A percentile compares a stretch with the other conserved stretches of the same genome.
Conservation (phyloP, 2,329 filamentous ascomycete genomes). For the Aspergillus chevalieri region DNA sequence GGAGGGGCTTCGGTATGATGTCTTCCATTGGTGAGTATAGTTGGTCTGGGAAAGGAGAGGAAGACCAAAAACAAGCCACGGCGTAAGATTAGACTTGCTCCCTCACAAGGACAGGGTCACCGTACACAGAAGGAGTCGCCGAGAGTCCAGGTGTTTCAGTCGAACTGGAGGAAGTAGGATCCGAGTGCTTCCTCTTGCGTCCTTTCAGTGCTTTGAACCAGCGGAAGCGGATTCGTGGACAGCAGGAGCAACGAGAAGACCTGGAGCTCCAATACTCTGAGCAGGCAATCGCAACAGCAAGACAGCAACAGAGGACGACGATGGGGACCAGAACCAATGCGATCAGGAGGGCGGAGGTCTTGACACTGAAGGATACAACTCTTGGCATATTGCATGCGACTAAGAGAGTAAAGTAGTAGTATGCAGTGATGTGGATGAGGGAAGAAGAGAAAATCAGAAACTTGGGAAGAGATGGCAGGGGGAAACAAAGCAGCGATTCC, state of each 20-base stretch:
- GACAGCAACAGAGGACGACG: slow-evolving; percentile 34
- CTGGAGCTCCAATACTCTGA: slow-evolving; percentile 30
- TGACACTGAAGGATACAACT: slow-evolving; percentile 23
- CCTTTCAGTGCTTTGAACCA: slow-evolving; percentile 18
- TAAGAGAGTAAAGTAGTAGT: slow-evolving; percentile 6
- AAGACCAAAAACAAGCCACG: not conserved
- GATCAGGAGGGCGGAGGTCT: slow-evolving; percentile 36
- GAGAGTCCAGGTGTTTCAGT: slow-evolving; percentile 27
- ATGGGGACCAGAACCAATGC: slow-evolving; percentile 45
- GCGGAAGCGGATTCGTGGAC: slow-evolving; percentile 13
- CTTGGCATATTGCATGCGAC: slow-evolving; percentile 21
- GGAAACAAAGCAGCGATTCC: not conserved
- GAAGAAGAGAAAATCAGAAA: not conserved
- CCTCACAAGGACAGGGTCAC: slow-evolving; percentile 13
- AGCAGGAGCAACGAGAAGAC: slow-evolving; percentile 12
- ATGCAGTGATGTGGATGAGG: not conserved
- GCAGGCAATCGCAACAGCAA: slow-evolving; percentile 34
- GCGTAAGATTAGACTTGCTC: slow-evolving; percentile 17
- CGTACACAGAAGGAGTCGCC: slow-evolving; percentile 21
- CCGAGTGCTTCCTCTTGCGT: slow-evolving; percentile 25
- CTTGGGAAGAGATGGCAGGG: not conserved
- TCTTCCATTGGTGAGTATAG: slow-evolving; percentile 16
- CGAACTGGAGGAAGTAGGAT: slow-evolving; percentile 26
- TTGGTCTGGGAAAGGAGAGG: not conserved
- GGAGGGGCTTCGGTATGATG: slow-evolving; percentile 41